Percentiles rank a stretch among this genome's conserved stretches.
These are phyloP conservation scores for Pseudocercospora vitis DNA, from an alignment of 2,329 filamentous ascomycete genomes.

Conservation along the genomic window DNA sequence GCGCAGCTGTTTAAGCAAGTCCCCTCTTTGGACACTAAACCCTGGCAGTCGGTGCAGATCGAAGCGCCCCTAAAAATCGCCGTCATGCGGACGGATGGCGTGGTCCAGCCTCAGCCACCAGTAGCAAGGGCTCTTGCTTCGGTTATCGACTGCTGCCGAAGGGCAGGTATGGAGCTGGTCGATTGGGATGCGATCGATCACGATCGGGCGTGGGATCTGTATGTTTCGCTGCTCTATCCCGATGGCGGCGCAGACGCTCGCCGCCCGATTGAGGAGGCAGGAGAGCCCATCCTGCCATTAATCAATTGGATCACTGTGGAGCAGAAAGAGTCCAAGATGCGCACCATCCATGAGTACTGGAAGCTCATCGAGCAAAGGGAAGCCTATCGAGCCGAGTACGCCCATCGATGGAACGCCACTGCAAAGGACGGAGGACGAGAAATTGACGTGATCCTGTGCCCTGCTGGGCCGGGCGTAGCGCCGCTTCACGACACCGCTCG, in stretches of 20 bases:
- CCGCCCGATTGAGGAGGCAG: conserved; percentile 36
- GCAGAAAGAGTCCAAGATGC: not conserved
- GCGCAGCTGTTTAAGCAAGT: conserved; percentile 23
- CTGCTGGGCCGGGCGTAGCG: conserved; percentile 55
- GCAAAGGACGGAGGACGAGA: not conserved
- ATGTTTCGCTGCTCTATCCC: not conserved
- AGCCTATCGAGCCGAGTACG: not conserved
- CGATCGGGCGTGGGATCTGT: conserved; percentile 6
- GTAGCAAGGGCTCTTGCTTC: not conserved
- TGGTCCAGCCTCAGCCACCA: conserved; percentile 5
- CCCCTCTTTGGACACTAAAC: conserved; percentile 6
- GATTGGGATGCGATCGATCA: conserved; percentile 2
- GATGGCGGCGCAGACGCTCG: conserved; percentile 2
- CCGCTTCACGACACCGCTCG: conserved; percentile 53
- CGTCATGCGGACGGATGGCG: conserved; percentile 2
- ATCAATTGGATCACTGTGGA: conserved; percentile 58
- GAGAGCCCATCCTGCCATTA: conserved; percentile 59
- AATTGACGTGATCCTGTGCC: conserved; percentile 52
- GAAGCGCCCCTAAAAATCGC: not conserved
- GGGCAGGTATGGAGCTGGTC: not conserved
- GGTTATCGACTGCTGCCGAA: not conserved
- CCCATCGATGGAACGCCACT: not conserved
- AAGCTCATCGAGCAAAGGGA: not conserved
- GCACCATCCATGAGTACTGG: conserved; percentile 1
- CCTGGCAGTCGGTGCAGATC: not conserved